These are phyloP conservation scores for Colletotrichum destructivum DNA, from an alignment of 2,329 filamentous ascomycete species.

Conservation along the genomic window DNA sequence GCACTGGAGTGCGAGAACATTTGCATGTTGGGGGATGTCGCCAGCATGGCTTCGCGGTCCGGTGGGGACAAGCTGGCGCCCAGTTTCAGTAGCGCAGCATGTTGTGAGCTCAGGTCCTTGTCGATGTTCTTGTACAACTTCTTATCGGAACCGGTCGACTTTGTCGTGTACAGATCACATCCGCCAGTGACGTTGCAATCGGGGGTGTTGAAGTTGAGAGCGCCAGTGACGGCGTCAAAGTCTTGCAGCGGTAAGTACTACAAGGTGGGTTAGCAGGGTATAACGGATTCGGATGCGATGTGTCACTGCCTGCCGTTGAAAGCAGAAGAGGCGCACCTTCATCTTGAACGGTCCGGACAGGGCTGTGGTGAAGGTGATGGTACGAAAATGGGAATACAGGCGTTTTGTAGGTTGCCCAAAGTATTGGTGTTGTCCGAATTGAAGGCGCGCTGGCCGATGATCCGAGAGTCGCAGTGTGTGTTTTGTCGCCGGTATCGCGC, in stretches of 20 bases:
- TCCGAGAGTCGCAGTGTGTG: slow-evolving; percentile 19
- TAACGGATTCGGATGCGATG: slow-evolving; percentile 21
- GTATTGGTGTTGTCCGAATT: background rate
- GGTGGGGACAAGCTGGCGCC: slow-evolving; percentile 91
- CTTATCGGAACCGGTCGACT: slow-evolving; percentile 95
- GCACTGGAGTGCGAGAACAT: slow-evolving; percentile 86
- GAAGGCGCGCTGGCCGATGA: slow-evolving; percentile 6
- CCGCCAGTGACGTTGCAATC: slow-evolving; percentile 94
- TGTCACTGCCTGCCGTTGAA: slow-evolving; percentile 23
- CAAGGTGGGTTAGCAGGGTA: slow-evolving; percentile 32
- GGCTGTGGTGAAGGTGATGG: slow-evolving; percentile 31
- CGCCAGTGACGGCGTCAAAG: slow-evolving; percentile 91
- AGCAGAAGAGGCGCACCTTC: slow-evolving; percentile 43
- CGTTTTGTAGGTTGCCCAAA: slow-evolving; percentile 27
- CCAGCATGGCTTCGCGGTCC: slow-evolving; percentile 78
- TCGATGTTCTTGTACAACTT: slow-evolving; percentile 98
- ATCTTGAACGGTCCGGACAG: slow-evolving; percentile 37
- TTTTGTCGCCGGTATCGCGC: slow-evolving; percentile 39
- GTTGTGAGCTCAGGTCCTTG: slow-evolving; percentile 89
- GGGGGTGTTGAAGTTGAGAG: slow-evolving; percentile 94
- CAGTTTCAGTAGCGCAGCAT: slow-evolving; percentile 88
- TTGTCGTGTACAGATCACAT: slow-evolving; percentile 97
- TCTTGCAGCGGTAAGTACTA: slow-evolving; percentile 94
- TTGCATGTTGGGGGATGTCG: slow-evolving; percentile 72
- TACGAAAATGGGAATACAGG: slow-evolving; percentile 17